These are phyloP conservation scores for Corchorus olitorius DNA, from an alignment of 345 rosid genomes.

Conservation along the genomic window DNA sequence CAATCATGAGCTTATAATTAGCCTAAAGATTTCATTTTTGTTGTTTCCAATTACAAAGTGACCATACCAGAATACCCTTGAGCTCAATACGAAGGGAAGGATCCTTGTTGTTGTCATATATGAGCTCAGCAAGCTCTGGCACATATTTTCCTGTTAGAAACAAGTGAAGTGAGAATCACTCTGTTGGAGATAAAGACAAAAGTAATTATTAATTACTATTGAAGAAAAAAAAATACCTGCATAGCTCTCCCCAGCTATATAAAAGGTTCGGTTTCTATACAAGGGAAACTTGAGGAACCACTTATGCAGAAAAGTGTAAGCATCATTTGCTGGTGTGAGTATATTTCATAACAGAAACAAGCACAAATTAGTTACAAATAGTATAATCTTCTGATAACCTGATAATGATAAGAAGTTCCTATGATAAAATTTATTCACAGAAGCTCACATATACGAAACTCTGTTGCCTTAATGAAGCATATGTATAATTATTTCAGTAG, in stretches of 20 bases:
- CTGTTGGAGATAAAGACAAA: slow-evolving; percentile 7
- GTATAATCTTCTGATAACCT: slow-evolving; percentile 9
- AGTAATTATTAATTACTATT: neutral
- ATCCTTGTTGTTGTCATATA: slow-evolving; percentile 61
- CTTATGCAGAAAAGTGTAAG: slow-evolving; percentile 66
- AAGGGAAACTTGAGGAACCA: slow-evolving; percentile 86
- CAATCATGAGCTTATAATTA: neutral
- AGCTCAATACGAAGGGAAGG: slow-evolving; percentile 59
- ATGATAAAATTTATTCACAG: neutral
- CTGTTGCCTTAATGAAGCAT: neutral
- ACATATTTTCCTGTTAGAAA: slow-evolving; percentile 67
- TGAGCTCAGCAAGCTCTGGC: slow-evolving; percentile 82
- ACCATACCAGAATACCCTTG: slow-evolving; percentile 77
- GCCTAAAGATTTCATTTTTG: neutral
- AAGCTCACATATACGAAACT: neutral
- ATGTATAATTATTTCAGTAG: neutral
- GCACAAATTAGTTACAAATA: slow-evolving; percentile 6
- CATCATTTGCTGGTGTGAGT: slow-evolving; percentile 60
- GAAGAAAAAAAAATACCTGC: slow-evolving; percentile 52
- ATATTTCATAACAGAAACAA: slow-evolving; percentile 18
- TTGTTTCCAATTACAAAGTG: neutral
- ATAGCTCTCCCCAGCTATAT: slow-evolving; percentile 95
- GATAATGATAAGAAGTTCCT: slow-evolving; percentile 2
- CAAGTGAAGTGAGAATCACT: neutral
- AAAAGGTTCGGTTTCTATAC: slow-evolving; percentile 52